Conservation (phyloP, 192 early-diverging fungal genomes). For the Paraglomus brasilianum region DNA sequence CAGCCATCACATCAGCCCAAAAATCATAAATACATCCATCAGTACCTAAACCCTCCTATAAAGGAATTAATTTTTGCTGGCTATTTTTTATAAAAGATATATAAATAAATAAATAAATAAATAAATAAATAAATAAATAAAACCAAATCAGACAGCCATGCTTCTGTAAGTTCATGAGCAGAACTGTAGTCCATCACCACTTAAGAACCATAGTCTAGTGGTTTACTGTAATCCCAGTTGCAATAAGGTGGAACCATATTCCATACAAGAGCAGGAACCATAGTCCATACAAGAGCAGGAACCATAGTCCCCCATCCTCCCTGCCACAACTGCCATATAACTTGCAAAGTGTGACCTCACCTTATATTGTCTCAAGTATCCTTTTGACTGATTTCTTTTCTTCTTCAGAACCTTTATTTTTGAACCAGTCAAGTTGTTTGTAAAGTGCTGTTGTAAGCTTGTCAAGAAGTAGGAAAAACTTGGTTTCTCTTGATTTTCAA, state of each 20-base stretch:
- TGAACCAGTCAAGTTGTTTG: slow-evolving; percentile 17
- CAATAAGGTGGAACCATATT: slow-evolving; percentile 3
- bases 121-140: slow-evolving; percentile 13
- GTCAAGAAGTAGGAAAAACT: background rate
- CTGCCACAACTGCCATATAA: slow-evolving; percentile 2
- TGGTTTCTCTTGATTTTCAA: no score
- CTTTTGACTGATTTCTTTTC: background rate
- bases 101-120: no score
- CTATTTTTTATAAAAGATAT: slow-evolving; percentile 19
- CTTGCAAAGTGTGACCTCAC: slow-evolving; percentile 10
- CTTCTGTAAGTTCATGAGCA: no score
- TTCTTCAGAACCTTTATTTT: slow-evolving; percentile 2
- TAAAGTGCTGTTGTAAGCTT: background rate
- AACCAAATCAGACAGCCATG: slow-evolving; percentile 6
- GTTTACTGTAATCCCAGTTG: slow-evolving; percentile 20
- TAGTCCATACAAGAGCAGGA: slow-evolving; percentile 14
- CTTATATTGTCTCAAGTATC: slow-evolving; percentile 16
- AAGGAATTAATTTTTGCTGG: slow-evolving; percentile 15
- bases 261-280: slow-evolving; percentile 16
- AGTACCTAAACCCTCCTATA: background rate
- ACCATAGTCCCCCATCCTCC: slow-evolving; percentile 17
- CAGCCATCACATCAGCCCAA: slow-evolving; percentile 9
- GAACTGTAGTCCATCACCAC: slow-evolving; percentile 14
- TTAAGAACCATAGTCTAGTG: slow-evolving; percentile 17
- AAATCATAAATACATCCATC: slow-evolving; percentile 19